Percentiles rank a stretch among this genome's conserved stretches.
Conservation (phyloP, 768 basidiomycete species). For the Dendrothele bispora region DNA sequence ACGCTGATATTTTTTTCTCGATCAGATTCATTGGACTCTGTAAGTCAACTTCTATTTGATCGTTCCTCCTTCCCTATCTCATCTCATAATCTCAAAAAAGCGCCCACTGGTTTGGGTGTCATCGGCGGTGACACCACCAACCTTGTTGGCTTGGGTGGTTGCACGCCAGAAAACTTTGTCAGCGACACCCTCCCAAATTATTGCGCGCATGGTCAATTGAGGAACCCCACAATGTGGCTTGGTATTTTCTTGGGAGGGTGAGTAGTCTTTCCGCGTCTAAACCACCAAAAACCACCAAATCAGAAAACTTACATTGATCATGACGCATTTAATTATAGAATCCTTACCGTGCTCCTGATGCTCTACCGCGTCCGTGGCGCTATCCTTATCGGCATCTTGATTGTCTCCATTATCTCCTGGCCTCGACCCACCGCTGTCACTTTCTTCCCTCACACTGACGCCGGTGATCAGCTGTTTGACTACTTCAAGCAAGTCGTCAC, state of each 20-base stretch:
- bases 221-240: slow-evolving; percentile 82
- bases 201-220: slow-evolving; percentile 65
- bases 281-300: background rate
- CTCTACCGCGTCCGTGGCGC: slow-evolving; percentile 84
- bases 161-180: slow-evolving; percentile 55
- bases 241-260: slow-evolving; percentile 84
- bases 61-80: background rate
- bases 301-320: background rate
- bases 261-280: slow-evolving; percentile 18
- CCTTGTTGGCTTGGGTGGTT: slow-evolving; percentile 77
- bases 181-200: slow-evolving; percentile 48
- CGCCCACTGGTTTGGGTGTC: slow-evolving; percentile 66
- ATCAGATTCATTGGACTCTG: slow-evolving; percentile 78
- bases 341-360: slow-evolving; percentile 79
- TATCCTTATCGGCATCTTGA: slow-evolving; percentile 79
- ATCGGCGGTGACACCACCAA: slow-evolving; percentile 73
- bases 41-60: slow-evolving; percentile 25
- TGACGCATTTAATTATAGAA: slow-evolving; percentile 31
- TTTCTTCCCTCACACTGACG: slow-evolving; percentile 70
- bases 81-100: slow-evolving; percentile 31
- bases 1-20: slow-evolving; percentile 7
- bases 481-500: slow-evolving; percentile 86
- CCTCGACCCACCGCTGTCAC: slow-evolving; percentile 81
- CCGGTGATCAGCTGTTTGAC: slow-evolving; percentile 73
- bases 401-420: slow-evolving; percentile 87